Percentiles rank a stretch among this genome's conserved stretches.
These are phyloP conservation scores for Cutaneotrichosporon dermatis DNA, from an alignment of 1,284 basidiomycete genomes.

Conservation along the genomic window DNA sequence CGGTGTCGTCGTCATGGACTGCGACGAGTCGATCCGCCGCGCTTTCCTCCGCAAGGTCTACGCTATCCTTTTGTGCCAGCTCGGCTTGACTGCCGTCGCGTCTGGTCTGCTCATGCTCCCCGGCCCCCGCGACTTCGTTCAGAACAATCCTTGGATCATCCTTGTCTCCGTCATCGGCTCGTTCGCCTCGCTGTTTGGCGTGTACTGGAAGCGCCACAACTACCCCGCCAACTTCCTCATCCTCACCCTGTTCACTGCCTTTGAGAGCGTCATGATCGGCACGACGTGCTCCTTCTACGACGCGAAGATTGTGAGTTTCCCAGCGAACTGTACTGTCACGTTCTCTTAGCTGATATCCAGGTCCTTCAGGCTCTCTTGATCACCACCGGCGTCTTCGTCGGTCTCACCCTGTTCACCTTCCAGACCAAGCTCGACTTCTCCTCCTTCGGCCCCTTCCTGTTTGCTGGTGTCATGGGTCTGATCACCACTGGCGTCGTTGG, in stretches of 20 bases:
- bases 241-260: conserved; percentile 52
- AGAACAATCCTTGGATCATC: conserved; percentile 43
- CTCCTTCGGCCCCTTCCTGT: conserved; percentile 44
- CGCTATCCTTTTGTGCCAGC: conserved; percentile 45
- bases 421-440: conserved; percentile 51
- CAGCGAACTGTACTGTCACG: background rate
- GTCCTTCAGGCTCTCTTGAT: conserved; percentile 55
- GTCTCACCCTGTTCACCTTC: conserved; percentile 55
- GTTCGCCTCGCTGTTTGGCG: conserved; percentile 40
- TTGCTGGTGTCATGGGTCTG: conserved; percentile 46
- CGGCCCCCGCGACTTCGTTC: conserved; percentile 36
- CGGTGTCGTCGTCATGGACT: conserved; percentile 46
- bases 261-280: conserved; percentile 52
- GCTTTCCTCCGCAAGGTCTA: conserved; percentile 49
- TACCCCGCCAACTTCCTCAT: conserved; percentile 53
- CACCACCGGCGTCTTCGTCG: conserved; percentile 55
- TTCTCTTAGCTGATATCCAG: conserved; percentile 18
- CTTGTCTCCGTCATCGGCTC: conserved; percentile 45
- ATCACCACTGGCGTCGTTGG: conserved; percentile 41
- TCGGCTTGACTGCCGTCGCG: conserved; percentile 37
- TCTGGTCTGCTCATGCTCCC: conserved; percentile 32
- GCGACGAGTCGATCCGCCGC: conserved; percentile 45
- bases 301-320: conserved; percentile 37
- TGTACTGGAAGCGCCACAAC: conserved; percentile 48
- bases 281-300: conserved; percentile 46